Evolutionary conservation across 345 rosid species (phyloP), one percentile per base, ranked within the genome.

Genomic region (Mallotus nudiflorus): DNA sequence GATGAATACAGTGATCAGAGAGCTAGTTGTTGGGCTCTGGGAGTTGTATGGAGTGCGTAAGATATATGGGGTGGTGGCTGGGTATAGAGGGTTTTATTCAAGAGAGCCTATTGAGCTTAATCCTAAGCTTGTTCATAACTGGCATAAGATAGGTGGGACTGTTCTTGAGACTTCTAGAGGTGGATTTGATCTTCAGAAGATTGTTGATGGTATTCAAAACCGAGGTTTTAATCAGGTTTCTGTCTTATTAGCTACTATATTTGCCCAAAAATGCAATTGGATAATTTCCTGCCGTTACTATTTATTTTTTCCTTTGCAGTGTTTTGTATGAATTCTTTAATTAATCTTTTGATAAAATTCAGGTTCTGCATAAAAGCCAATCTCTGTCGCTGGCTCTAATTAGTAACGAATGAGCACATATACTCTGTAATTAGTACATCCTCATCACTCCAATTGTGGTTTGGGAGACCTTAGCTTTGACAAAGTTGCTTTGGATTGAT

Each of bases 91-190:
- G 12, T 91, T 94, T 78, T 94, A 91, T 55, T 83, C 89, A 25
- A 67, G 75, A 44, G 86, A 84, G 22, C 83, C 88, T 0, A 49
- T 85, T 35, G 60, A 71, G 76, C 81, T 93, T 24, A 71, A 74
- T 66, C 96, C 95, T 1, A 86, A 88, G 87, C 61, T 87, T 58
- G 96, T 89, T 16, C 76, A 83, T 52, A 70, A 77, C 35, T 89
- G 88, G 92, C 98, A 93, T 68, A 85, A 85, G 85, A 78, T 39
- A n/a, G 98, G 98, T 2, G 98, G 97, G 9, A 87, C 98, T 42
- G 79, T 75, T 51, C 98, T 93, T 48, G 85, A 83, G 71, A 89
- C 98, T 6, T 94, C 96, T 6, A 77, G 97, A 22, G 97, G 93
- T 28, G 98, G 95, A 4, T 94, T 94, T 52, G 75, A 88, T 75